Evolutionary conservation across 2,329 filamentous ascomycete species (phyloP).

Genomic region (Knufia fluminis): DNA sequence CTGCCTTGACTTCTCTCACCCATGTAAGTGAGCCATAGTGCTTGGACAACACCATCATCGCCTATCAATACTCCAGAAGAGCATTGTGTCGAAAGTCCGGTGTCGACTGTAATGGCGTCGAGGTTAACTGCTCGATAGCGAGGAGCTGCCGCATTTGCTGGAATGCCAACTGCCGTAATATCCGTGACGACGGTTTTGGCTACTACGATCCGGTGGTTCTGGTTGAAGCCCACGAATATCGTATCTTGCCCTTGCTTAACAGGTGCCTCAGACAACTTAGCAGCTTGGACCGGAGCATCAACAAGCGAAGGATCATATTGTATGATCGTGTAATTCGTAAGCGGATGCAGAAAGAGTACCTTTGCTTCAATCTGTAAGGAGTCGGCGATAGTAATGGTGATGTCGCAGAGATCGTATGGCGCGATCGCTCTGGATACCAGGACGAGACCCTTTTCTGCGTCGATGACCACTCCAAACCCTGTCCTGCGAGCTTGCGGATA

Average conservation of each 20-base stretch:
- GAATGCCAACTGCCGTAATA: constrained; percentile 93
- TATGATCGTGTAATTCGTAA: constrained; percentile 94
- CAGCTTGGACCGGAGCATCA: constrained; percentile 85
- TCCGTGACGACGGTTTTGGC: constrained; percentile 92
- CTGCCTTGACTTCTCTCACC: constrained; percentile 73
- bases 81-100: constrained; percentile 79
- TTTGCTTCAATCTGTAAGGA: constrained; percentile 91
- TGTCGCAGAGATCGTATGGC: constrained; percentile 93
- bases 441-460: constrained; percentile 90
- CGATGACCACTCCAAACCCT: constrained; percentile 93
- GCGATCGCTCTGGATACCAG: constrained; percentile 90
- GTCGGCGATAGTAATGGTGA: constrained; percentile 91
- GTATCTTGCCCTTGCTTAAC: constrained; percentile 91
- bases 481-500: constrained; percentile 91
- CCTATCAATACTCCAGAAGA: constrained; percentile 87
- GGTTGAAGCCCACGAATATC: constrained; percentile 97
- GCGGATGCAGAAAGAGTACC: constrained; percentile 87
- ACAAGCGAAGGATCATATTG: constrained; percentile 90
- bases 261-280: constrained; percentile 67
- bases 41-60: constrained; percentile 85
- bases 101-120: constrained; percentile 95
- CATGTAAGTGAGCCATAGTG: constrained; percentile 92
- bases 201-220: constrained; percentile 86
- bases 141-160: constrained; percentile 82
- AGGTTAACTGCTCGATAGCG: constrained; percentile 92